A percentile compares a stretch with the other conserved stretches of the same genome.
Conservation (phyloP, 306 rosid genomes). For the Ochetophila trinervis region DNA sequence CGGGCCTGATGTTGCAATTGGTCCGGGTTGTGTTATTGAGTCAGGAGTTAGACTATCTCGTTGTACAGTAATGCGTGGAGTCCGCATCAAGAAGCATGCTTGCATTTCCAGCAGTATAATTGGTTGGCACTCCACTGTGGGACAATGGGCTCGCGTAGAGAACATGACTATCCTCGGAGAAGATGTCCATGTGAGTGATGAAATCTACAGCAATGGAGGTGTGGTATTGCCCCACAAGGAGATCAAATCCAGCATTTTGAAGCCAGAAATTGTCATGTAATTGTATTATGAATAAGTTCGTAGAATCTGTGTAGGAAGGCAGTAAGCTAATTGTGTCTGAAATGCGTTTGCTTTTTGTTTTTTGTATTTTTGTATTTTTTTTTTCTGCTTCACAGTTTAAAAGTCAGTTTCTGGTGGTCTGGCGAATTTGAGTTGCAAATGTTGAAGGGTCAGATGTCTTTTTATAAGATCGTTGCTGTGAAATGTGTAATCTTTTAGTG, state of each 20-base stretch:
- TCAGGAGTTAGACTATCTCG: conserved; percentile 92
- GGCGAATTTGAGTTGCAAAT: conserved; percentile 21
- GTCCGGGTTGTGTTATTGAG: conserved; percentile 87
- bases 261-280: conserved; percentile 98
- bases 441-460: conserved; percentile 16
- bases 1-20: conserved; percentile 97
- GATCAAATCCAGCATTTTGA: conserved; percentile 88
- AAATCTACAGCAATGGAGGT: conserved; percentile 89
- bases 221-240: conserved; percentile 98
- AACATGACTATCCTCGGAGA: conserved; percentile 97
- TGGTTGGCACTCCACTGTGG: conserved; percentile 96
- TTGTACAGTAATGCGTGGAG: conserved; percentile 93
- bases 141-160: conserved; percentile 98
- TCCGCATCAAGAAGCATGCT: conserved; percentile 75
- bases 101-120: conserved; percentile 92
- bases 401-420: conserved; percentile 17
- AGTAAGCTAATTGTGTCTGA: conserved; percentile 12
- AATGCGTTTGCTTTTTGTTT: conserved; percentile 10
- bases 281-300: conserved; percentile 10
- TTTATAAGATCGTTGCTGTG: conserved; percentile 24
- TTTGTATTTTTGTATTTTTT: neutral
- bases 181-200: conserved; percentile 92
- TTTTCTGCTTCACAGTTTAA: conserved; percentile 7
- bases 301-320: conserved; percentile 12
- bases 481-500: conserved; percentile 30